Conservation (phyloP, 495 filamentous ascomycete genomes). For the Coniosporium apollinis region DNA sequence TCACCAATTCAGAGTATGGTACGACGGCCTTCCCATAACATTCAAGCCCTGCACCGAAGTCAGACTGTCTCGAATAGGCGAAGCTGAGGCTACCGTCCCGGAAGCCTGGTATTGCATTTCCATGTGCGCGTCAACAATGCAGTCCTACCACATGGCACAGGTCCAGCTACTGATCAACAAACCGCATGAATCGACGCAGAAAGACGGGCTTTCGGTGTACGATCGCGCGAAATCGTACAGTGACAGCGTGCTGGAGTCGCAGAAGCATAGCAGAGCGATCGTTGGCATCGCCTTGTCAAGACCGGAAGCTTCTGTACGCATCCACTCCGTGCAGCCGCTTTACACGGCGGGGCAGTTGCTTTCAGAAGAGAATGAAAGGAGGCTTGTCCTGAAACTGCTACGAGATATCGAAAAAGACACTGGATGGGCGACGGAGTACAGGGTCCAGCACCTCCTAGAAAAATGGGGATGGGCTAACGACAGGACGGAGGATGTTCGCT, state of each 20-base stretch:
- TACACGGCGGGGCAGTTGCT: conserved; percentile 47
- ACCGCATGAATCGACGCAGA: conserved; percentile 37
- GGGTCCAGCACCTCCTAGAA: conserved; percentile 36
- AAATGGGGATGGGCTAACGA: conserved; percentile 36
- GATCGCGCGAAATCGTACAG: conserved; percentile 36
- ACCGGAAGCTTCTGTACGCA: conserved; percentile 36
- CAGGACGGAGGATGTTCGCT: background rate
- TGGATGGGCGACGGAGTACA: conserved; percentile 48
- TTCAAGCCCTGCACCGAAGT: conserved; percentile 35
- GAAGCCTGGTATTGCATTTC: conserved; percentile 47
- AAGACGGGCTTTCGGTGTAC: conserved; percentile 29
- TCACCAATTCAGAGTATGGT: conserved; percentile 41
- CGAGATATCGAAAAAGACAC: conserved; percentile 40
- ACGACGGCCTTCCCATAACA: conserved; percentile 37
- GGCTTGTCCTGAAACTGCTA: conserved; percentile 34
- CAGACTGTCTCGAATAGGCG: conserved; percentile 18
- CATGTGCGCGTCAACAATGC: conserved; percentile 48
- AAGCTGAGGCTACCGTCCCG: conserved; percentile 27
- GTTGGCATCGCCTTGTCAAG: conserved; percentile 37
- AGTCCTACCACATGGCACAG: conserved; percentile 47
- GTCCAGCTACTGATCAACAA: conserved; percentile 46
- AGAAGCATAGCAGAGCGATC: conserved; percentile 41
- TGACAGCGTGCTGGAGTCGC: conserved; percentile 34
- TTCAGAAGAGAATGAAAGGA: conserved; percentile 31
- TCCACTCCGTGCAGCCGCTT: conserved; percentile 43